phyloP scores from a whole-genome alignment of 2,329 filamentous ascomycete species.

The Verticillium nubilum region DNA sequence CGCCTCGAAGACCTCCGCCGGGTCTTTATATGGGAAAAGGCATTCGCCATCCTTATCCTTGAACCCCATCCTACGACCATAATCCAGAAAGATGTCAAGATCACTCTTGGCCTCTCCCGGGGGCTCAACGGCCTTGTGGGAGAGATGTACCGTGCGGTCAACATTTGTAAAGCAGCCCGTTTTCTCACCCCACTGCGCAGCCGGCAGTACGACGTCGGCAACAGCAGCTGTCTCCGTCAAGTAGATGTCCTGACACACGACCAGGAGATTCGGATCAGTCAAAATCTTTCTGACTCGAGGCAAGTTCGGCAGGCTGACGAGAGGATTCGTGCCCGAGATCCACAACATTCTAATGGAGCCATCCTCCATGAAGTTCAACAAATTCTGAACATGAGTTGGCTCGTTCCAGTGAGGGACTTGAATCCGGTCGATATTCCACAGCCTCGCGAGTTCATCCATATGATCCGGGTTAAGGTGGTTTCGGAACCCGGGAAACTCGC shows the following conservation, averaged over 20 bases:
- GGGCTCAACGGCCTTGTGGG: constrained; percentile 28
- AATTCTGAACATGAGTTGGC: constrained; percentile 28
- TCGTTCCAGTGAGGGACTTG: constrained; percentile 30
- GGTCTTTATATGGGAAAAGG: constrained; percentile 19
- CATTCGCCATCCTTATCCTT: constrained; percentile 24
- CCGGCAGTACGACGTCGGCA: constrained; percentile 29
- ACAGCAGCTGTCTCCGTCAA: constrained; percentile 27
- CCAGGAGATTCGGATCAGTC: constrained; percentile 24
- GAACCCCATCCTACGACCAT: constrained; percentile 25
- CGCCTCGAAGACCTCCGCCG: constrained; percentile 27
- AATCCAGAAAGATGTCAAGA: constrained; percentile 29
- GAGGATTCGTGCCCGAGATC: constrained; percentile 30
- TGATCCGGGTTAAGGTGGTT: constrained; percentile 26
- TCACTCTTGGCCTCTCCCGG: constrained; percentile 28
- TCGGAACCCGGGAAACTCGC: constrained; percentile 30
- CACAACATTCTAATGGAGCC: constrained; percentile 30
- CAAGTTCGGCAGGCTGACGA: constrained; percentile 29
- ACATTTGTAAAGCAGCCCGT: constrained; percentile 32
- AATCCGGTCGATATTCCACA: constrained; percentile 28
- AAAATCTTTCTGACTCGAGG: constrained; percentile 20
- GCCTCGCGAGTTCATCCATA: constrained; percentile 26
- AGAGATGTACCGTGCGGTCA: constrained; percentile 30
- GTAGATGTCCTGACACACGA: constrained; percentile 29
- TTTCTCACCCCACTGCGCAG: constrained; percentile 30
- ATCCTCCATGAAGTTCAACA: constrained; percentile 26